These are phyloP conservation scores for Fomitopsis palustris DNA, from an alignment of 1,284 basidiomycete genomes.

Conservation along the genomic window DNA sequence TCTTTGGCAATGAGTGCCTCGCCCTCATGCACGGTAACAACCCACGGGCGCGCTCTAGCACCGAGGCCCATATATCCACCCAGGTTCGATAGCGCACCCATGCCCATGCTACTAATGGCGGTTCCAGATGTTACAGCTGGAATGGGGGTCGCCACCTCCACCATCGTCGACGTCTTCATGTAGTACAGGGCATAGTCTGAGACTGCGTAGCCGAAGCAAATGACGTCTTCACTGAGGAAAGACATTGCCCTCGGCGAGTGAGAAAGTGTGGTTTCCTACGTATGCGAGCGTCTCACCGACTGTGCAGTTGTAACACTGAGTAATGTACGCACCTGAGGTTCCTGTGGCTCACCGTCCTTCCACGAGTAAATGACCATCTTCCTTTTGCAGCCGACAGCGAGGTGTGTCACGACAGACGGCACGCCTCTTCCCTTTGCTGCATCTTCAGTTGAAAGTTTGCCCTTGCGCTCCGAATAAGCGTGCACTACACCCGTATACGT, in stretches of 20 bases:
- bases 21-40: slow-evolving; percentile 57
- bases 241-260: slow-evolving; percentile 81
- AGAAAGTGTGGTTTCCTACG: slow-evolving; percentile 76
- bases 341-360: slow-evolving; percentile 82
- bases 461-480: slow-evolving; percentile 21
- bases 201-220: slow-evolving; percentile 76
- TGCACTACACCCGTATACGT: slow-evolving; percentile 62
- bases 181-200: slow-evolving; percentile 78
- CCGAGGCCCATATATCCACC: slow-evolving; percentile 88
- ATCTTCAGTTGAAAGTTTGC: slow-evolving; percentile 15
- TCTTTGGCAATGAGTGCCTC: slow-evolving; percentile 81
- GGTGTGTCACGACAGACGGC: slow-evolving; percentile 64
- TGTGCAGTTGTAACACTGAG: not conserved
- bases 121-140: slow-evolving; percentile 36
- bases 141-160: slow-evolving; percentile 55
- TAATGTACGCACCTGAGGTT: slow-evolving; percentile 51
- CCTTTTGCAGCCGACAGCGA: slow-evolving; percentile 84
- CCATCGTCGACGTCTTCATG: slow-evolving; percentile 51
- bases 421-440: slow-evolving; percentile 42
- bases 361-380: slow-evolving; percentile 85
- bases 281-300: not conserved
- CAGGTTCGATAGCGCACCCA: slow-evolving; percentile 74
- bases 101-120: slow-evolving; percentile 47
- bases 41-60: slow-evolving; percentile 65
- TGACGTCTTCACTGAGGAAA: slow-evolving; percentile 60